Conservation (phyloP, 345 rosid genomes). For the Hypericum perforatum region DNA sequence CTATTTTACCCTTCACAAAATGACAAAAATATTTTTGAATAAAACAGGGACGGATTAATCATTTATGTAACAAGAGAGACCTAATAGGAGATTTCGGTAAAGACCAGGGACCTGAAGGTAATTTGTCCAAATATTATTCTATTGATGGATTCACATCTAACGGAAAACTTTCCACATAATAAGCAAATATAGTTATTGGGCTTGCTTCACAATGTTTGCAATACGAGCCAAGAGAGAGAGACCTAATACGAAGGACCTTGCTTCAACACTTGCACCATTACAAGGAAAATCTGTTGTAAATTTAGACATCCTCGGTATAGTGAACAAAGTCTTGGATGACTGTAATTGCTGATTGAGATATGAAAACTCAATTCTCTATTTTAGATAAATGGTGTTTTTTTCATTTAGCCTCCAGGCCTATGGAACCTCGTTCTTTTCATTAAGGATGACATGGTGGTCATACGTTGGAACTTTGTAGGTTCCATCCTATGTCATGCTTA, state of each 20-base stretch:
- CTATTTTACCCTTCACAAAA: no score
- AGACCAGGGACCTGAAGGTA: no score
- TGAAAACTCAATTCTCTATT: no score
- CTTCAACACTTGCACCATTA: constrained; percentile 58
- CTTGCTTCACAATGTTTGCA: constrained; percentile 87
- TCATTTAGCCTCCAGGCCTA: background rate
- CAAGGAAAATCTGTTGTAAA: constrained; percentile 81
- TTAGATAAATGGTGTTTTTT: no score
- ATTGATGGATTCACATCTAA: constrained; percentile 89
- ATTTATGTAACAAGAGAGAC: no score
- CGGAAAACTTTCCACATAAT: constrained; percentile 81
- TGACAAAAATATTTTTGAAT: no score
- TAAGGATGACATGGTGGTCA: background rate
- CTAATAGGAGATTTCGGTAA: no score
- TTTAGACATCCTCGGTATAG: constrained; percentile 1
- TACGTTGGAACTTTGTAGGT: constrained; percentile 38
- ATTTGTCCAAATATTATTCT: no score
- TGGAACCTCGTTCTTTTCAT: background rate
- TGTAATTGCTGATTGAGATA: no score
- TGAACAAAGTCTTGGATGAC: no score
- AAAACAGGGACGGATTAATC: no score
- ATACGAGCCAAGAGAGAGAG: constrained; percentile 92
- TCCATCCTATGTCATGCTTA: constrained; percentile 83
- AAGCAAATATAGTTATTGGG: constrained; percentile 68
- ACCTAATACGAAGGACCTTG: constrained; percentile 74